Conservation (phyloP, 2,329 filamentous ascomycete genomes). For the Colletotrichum melonis region DNA sequence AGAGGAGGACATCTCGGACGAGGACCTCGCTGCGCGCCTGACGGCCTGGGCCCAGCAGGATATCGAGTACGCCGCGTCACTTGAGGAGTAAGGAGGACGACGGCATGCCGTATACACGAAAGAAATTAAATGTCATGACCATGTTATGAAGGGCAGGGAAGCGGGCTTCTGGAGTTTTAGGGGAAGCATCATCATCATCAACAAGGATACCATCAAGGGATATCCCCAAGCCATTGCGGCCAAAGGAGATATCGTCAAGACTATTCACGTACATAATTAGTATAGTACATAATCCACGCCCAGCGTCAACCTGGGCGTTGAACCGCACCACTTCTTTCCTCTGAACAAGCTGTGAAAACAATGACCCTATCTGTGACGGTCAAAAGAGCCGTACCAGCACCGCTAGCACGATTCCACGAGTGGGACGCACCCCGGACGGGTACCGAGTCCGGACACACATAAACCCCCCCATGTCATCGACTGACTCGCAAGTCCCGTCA, state of each 20-base stretch:
- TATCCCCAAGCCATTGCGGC: neutral
- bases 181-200: neutral
- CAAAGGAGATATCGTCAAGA: neutral
- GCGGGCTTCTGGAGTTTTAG: conserved; percentile 25
- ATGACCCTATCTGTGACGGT: too few species aligned
- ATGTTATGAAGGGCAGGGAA: conserved; percentile 14
- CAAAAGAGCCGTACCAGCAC: neutral
- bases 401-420: neutral
- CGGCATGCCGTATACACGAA: neutral
- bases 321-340: neutral
- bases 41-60: conserved; percentile 50
- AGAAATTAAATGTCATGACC: conserved; percentile 4
- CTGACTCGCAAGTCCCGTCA: neutral
- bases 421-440: neutral
- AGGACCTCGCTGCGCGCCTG: conserved; percentile 52
- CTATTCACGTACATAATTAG: conserved; percentile 19
- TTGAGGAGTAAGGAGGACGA: neutral
- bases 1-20: conserved; percentile 43
- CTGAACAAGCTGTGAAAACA: neutral
- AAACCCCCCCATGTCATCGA: neutral
- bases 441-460: neutral
- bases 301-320: neutral
- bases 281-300: conserved; percentile 11
- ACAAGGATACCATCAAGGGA: conserved; percentile 3
- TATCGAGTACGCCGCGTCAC: conserved; percentile 38